Base-by-base conservation (phyloP, 2,329 filamentous ascomycete species). In the Ceratocystis albifundus region DNA sequence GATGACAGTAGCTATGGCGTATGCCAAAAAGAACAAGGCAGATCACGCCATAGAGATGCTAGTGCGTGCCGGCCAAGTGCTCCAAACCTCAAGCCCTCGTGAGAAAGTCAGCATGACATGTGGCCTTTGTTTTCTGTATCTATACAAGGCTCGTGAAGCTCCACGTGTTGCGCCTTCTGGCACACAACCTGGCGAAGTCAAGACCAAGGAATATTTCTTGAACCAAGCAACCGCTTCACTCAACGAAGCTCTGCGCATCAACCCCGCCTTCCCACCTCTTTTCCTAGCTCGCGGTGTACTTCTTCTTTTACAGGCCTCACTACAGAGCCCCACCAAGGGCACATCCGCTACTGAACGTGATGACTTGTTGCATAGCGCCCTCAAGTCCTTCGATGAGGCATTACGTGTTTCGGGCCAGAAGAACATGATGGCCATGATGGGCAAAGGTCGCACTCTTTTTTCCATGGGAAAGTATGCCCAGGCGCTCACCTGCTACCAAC, bases 1-100 rank as follows among this genome's bases (percentile, higher is more conserved):
- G 95, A 93, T 99, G 81, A 93, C 90, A n/a, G 94, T 97, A 70
- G 89, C 95, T 53, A 82, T 97, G 68, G 93, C 93, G 61, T 99
- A 99, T 74, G 93, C 94, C 50, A 99, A 97, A 78, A 90, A 96
- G 77, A 87, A 88, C 73, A 96, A 96, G 77, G 84, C 94, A 69
- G 92, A 96, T 73, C 89, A 94, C 77, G 84, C 85, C 67, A 87
- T 88, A 71, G 85, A 88, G 75, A 86, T 87, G 79, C 78, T 88
- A 70, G 84, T 86, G 62, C 88, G 89, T 72, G 90, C 89, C 62
- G 80, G 90, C 71, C 82, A 83, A 68, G 89, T 88, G 69, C 81
- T 85, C 71, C 85, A 90, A 72, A 82, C 80, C 66, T 84, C 84
- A 71, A 87, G 86, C 69, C 83, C 86, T 53, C 88, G 92, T 70